Evolutionary conservation across 2,329 filamentous ascomycete genomes (phyloP), one percentile per base, ranked within the genome.

Genomic region (Fusarium poae): DNA sequence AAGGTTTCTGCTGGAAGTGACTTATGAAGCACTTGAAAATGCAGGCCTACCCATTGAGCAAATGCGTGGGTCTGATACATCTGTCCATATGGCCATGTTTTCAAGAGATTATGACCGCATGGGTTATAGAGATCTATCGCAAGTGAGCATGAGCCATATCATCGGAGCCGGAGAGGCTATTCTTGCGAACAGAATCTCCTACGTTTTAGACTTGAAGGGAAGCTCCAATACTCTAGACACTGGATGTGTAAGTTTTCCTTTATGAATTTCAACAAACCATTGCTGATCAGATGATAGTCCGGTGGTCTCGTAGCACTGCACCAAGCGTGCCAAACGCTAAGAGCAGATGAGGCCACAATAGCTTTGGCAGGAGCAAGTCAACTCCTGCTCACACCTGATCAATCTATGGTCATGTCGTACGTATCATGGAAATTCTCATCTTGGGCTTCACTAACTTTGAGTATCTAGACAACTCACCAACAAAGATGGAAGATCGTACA

Each of bases 391-490:
- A 53, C 50, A 5, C 50, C 50, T 11, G 50, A 53, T 25, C 50
- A 53, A 15, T 53, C 50, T 6, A 29, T 53, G 4, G 39, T 53
- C 29, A 53, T 53, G 50, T 53, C 50, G 50, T 51, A 21, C 21
- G 46, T 50, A 44, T 3, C 21, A 12, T 35, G 2, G 13, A 16
- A 9, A 18, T 7, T 18, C 16, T 9, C 5, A 4, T 11, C 10
- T n/a, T 12, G 23, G 6, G 10, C 42, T n/a, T 1, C 12, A 18
- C 23, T 27, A 12, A 13, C 18, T 15, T 11, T 39, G 5, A 39
- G 11, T 11, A n/a, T n/a, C n/a, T n/a, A 57, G 55, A 15, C 55
- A 57, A 44, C 55, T 57, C 46, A 57, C 55, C 39, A 57, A 57
- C 23, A 44, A 57, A 35, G 55, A 57, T 4, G 46, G 46, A 7